phyloP scores from a whole-genome alignment of 768 basidiomycete genomes.

The Suillus clintonianus region DNA sequence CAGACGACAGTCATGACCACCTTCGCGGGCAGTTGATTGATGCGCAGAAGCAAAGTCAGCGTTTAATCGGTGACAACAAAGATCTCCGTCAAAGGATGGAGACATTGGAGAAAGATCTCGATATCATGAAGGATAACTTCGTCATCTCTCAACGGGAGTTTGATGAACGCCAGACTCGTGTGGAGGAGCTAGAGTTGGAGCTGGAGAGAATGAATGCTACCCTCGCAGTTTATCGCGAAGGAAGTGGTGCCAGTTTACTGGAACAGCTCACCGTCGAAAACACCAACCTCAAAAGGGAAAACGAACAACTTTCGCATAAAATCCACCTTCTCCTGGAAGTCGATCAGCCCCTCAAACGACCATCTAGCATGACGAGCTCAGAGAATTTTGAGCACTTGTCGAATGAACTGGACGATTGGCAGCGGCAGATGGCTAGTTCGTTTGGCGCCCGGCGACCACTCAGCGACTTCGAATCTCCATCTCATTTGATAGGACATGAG shows the following conservation, averaged over 20 bases:
- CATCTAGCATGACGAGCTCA: conserved; percentile 77
- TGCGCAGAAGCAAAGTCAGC: conserved; percentile 74
- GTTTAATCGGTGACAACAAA: conserved; percentile 71
- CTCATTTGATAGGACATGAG: conserved; percentile 46
- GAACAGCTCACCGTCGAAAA: conserved; percentile 88
- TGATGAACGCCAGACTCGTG: conserved; percentile 72
- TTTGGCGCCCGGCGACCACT: conserved; percentile 73
- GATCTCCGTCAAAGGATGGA: conserved; percentile 76
- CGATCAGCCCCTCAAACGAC: conserved; percentile 75
- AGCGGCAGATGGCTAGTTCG: conserved; percentile 78
- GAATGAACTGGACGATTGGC: conserved; percentile 84
- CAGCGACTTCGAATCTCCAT: conserved; percentile 69
- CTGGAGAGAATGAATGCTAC: conserved; percentile 75
- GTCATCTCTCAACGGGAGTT: conserved; percentile 75
- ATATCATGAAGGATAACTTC: conserved; percentile 67
- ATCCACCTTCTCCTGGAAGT: conserved; percentile 87
- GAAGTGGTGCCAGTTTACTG: conserved; percentile 72
- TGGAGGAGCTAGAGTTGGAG: conserved; percentile 81
- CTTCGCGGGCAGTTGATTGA: conserved; percentile 75
- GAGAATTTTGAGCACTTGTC: conserved; percentile 84
- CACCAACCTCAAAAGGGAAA: conserved; percentile 75
- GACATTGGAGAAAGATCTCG: conserved; percentile 73
- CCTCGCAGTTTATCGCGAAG: conserved; percentile 71
- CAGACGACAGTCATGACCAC: conserved; percentile 67
- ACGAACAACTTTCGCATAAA: conserved; percentile 89